phyloP scores from a whole-genome alignment of 148 eudicot genomes.

The Fagopyrum esculentum region DNA sequence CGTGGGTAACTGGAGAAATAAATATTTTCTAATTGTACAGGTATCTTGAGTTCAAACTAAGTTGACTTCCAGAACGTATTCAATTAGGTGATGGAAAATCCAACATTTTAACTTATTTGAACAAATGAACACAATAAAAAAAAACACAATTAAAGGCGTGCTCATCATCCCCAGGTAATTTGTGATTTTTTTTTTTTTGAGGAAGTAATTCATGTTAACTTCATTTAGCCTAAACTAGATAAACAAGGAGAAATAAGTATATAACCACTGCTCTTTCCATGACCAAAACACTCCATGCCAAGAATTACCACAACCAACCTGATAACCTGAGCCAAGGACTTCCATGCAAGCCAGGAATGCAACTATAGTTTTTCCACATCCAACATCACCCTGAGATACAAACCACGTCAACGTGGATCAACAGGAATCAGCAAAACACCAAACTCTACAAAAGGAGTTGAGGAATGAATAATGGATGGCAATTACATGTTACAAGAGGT shows the following conservation, averaged over 20 bases:
- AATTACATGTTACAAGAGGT: background rate
- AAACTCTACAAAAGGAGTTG: background rate
- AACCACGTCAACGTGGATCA: background rate
- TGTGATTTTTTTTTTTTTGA: background rate
- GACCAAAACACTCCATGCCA: background rate
- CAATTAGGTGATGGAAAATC: background rate
- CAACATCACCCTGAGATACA: conserved; percentile 89
- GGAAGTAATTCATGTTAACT: background rate
- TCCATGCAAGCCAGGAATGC: conserved; percentile 96
- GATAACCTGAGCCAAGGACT: conserved; percentile 83
- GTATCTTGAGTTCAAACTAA: background rate
- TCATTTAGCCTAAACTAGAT: background rate
- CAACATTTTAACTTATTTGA: background rate
- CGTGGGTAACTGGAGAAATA: background rate
- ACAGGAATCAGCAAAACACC: conserved; percentile 2
- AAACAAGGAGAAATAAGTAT: background rate
- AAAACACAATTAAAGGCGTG: background rate
- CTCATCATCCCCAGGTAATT: background rate
- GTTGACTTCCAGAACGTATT: background rate
- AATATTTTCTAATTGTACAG: background rate
- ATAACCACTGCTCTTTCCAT: background rate
- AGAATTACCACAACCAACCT: conserved; percentile 38
- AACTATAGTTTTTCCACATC: conserved; percentile 96
- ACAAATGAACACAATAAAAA: background rate
- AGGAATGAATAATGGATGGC: background rate